Percentiles rank a stretch among this genome's conserved stretches.
These are phyloP conservation scores for Pseudogymnoascus sp. DNA, from an alignment of 2,329 filamentous ascomycete species.

Conservation along the genomic window DNA sequence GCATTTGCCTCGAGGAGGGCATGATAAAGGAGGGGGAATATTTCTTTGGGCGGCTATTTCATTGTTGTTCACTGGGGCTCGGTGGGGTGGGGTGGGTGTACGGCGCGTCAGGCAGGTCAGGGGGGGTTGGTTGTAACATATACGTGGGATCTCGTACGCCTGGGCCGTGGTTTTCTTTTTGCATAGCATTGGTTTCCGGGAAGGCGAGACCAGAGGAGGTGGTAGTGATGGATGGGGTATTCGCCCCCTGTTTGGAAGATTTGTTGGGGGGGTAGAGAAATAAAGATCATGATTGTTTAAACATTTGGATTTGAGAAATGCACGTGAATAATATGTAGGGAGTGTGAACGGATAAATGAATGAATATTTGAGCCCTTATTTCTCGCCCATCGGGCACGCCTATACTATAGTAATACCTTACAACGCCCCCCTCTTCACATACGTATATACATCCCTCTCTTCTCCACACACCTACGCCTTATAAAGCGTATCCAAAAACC, in stretches of 20 bases:
- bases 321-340: not conserved
- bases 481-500: slow-evolving; percentile 88
- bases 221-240: not conserved
- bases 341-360: not conserved
- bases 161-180: not conserved
- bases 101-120: not conserved
- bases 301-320: not conserved
- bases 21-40: not conserved
- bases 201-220: not conserved
- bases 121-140: not conserved
- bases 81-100: not conserved
- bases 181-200: slow-evolving; percentile 2
- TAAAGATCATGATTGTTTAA: not conserved
- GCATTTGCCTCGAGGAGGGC: not conserved
- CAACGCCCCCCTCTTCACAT: not conserved
- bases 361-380: not conserved
- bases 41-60: not conserved
- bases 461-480: slow-evolving; percentile 56
- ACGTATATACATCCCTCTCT: not conserved
- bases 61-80: not conserved
- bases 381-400: not conserved
- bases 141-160: slow-evolving; percentile 1
- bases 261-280: not conserved
- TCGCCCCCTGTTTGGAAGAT: not conserved
- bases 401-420: not conserved